These are phyloP conservation scores for Naematelia encephala DNA, from an alignment of 768 basidiomycete genomes.

Conservation along the genomic window DNA sequence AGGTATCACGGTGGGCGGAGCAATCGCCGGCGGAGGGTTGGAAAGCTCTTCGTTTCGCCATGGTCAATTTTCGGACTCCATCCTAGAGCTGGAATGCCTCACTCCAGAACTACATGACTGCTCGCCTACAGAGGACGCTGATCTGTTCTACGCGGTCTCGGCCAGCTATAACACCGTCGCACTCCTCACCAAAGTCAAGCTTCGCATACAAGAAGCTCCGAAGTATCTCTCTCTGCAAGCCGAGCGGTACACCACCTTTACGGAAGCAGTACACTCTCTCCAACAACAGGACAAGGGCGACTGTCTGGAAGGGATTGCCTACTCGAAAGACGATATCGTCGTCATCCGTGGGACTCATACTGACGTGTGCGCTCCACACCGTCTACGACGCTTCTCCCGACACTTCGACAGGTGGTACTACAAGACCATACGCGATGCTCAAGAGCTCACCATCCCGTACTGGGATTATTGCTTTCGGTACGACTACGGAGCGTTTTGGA, in stretches of 20 bases:
- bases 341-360: constrained; percentile 12
- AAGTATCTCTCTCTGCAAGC: constrained; percentile 5
- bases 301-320: constrained; percentile 17
- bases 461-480: constrained; percentile 24
- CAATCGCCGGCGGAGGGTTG: constrained; percentile 18
- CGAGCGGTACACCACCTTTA: neutral
- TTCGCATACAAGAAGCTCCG: constrained; percentile 8
- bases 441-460: constrained; percentile 11
- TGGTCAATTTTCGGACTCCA: constrained; percentile 20
- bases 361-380: constrained; percentile 3
- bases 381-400: constrained; percentile 3
- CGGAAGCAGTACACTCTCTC: constrained; percentile 8
- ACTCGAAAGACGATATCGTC: constrained; percentile 5
- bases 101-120: constrained; percentile 3
- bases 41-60: constrained; percentile 11
- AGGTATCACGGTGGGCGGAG: constrained; percentile 19
- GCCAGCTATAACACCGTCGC: constrained; percentile 26
- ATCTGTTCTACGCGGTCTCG: constrained; percentile 22
- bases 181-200: constrained; percentile 12
- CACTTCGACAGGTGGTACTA: constrained; percentile 26
- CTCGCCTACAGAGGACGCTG: constrained; percentile 5
- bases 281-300: constrained; percentile 1
- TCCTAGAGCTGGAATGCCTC: constrained; percentile 20
- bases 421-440: constrained; percentile 12
- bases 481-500: constrained; percentile 26